A percentile compares a stretch with the other conserved stretches of the same genome.
Conservation (phyloP, 2,329 filamentous ascomycete genomes). For the Xylaria sp. region DNA sequence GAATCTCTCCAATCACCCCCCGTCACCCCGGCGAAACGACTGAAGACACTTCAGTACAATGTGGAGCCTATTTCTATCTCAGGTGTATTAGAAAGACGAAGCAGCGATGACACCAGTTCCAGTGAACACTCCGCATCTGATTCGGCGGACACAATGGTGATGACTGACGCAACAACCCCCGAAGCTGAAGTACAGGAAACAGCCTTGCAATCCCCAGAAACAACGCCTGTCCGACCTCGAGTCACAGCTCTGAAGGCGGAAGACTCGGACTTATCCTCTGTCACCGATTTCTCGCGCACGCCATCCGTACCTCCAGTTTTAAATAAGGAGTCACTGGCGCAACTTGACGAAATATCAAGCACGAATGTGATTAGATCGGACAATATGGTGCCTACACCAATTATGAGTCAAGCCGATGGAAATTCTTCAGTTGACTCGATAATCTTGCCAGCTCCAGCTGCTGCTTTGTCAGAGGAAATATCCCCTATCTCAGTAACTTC, state of each 20-base stretch:
- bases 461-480: constrained; percentile 23
- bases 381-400: constrained; percentile 14
- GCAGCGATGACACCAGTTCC: constrained; percentile 51
- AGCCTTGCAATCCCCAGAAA: constrained; percentile 50
- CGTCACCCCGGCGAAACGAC: constrained; percentile 64
- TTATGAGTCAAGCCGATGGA: constrained; percentile 21
- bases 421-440: constrained; percentile 22
- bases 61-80: constrained; percentile 46
- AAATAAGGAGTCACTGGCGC: constrained; percentile 11
- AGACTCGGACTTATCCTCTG: constrained; percentile 44
- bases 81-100: constrained; percentile 51
- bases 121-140: constrained; percentile 49
- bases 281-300: constrained; percentile 41
- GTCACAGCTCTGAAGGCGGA: constrained; percentile 49
- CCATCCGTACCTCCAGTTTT: constrained; percentile 28
- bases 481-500: constrained; percentile 5
- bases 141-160: constrained; percentile 45
- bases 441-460: constrained; percentile 27
- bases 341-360: constrained; percentile 1
- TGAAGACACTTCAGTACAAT: constrained; percentile 53
- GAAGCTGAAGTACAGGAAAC: constrained; percentile 59
- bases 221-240: constrained; percentile 47
- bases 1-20: constrained; percentile 64
- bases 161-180: constrained; percentile 62
- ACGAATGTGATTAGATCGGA: constrained; percentile 1